Evolutionary conservation across 495 filamentous ascomycete genomes (phyloP), one percentile per base, ranked within the genome.

Genomic region (Beverwykella pulmonaria): DNA sequence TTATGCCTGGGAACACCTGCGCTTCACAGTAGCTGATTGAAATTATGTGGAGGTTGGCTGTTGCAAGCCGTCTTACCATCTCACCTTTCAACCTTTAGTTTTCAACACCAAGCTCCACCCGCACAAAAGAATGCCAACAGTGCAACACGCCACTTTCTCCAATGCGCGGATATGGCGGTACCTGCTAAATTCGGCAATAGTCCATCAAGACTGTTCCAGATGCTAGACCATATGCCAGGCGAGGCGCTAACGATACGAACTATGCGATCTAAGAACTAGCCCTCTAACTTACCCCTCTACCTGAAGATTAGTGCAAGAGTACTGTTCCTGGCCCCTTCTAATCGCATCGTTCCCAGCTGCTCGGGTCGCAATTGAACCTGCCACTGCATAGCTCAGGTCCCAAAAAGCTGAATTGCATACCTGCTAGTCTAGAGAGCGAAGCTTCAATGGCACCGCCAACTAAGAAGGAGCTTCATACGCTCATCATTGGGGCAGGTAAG

Each of bases 401-500:
- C n/a, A n/a, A n/a, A n/a, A 44, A 44, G 39, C 39, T 44, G 39
- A 12, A n/a, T n/a, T n/a, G 39, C 39, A n/a, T 44, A 15, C 8
- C 15, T 14, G 17, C 12, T 7, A 14, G 2, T n/a, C 3, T 44
- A 3, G 8, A 12, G 3, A 15, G 6, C 8, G 39, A 44, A 44
- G 39, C 8, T 44, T n/a, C 39, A n/a, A 44, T 44, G 39, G 17
- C 39, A 3, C 17, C 46, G 29, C 19, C 52, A 14, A 60, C 8
- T 7, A 41, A 50, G 41, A 61, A 46, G 34, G 49, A 67, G 25
- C 41, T 56, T 6, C 64, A 68, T 30, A 63, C 60, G 4, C 23
- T 68, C 15, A 63, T 68, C 26, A 68, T 68, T 57, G 65, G 65
- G 14, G 65, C 59, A 10, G 65, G 65, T 68, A 58, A 56, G 57